Conservation (phyloP, 2,329 filamentous ascomycete species). For the Colletotrichum karsti region DNA sequence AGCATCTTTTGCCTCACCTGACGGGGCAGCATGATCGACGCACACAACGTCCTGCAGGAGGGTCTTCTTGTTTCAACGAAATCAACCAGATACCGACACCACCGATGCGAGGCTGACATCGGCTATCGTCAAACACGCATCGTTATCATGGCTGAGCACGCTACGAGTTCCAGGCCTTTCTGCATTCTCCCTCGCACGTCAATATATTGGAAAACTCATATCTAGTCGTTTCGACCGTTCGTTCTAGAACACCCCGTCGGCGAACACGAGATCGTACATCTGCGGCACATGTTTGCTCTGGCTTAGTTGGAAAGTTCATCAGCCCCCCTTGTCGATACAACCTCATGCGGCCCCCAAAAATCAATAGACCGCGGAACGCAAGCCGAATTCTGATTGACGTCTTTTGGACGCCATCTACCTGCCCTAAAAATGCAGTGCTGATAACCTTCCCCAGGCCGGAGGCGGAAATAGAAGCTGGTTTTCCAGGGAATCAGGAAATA, state of each 20-base stretch:
- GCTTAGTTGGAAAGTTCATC: not conserved
- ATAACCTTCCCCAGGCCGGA: not conserved
- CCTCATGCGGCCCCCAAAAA: constrained; percentile 2
- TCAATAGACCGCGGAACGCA: not conserved
- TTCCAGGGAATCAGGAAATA: not conserved
- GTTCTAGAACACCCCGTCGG: not conserved
- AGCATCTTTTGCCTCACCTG: constrained; percentile 2
- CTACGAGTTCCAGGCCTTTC: not conserved
- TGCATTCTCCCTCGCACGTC: not conserved
- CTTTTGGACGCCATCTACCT: too few species aligned
- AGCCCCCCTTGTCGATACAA: not conserved
- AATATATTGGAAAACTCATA: not conserved
- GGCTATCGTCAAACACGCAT: not conserved
- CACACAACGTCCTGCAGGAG: not conserved
- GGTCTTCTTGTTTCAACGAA: not conserved
- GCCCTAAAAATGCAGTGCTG: not conserved
- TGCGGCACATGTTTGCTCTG: not conserved
- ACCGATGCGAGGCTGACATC: not conserved
- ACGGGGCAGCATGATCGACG: not conserved
- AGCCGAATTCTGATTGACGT: not conserved
- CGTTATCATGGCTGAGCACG: constrained; percentile 4
- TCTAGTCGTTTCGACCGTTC: not conserved
- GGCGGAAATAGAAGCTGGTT: constrained; percentile 1
- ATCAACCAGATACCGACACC: not conserved
- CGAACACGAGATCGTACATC: not conserved